A percentile compares a stretch with the other conserved stretches of the same genome.
These are phyloP conservation scores for Trichothecium roseum DNA, from an alignment of 2,329 filamentous ascomycete species.

Conservation along the genomic window DNA sequence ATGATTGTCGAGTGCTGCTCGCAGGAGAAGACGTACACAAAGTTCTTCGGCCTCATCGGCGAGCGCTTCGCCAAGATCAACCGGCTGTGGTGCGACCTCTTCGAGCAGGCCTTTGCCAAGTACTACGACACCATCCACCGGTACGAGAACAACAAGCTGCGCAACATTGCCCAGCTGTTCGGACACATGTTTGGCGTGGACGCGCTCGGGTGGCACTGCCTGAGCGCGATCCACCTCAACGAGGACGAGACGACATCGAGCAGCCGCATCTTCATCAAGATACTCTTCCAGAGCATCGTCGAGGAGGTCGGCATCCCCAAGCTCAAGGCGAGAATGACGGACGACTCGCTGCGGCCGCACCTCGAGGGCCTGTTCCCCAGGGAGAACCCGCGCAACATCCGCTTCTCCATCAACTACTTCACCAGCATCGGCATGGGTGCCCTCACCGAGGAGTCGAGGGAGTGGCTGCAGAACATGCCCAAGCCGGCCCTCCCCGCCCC, in stretches of 20 bases:
- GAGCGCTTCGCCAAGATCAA: constrained; percentile 96
- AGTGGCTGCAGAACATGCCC: constrained; percentile 79
- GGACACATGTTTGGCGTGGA: constrained; percentile 83
- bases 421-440: constrained; percentile 94
- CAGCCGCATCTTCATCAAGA: constrained; percentile 97
- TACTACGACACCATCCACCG: constrained; percentile 98
- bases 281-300: constrained; percentile 83
- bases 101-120: constrained; percentile 79
- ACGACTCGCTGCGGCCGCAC: constrained; percentile 67
- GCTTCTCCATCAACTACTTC: constrained; percentile 99
- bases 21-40: constrained; percentile 93
- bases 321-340: constrained; percentile 64
- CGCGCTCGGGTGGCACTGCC: constrained; percentile 83
- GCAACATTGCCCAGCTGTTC: constrained; percentile 93
- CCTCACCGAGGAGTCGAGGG: constrained; percentile 90
- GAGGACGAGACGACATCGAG: constrained; percentile 96
- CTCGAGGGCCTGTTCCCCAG: constrained; percentile 82
- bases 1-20: constrained; percentile 98
- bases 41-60: constrained; percentile 91
- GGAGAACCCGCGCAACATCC: constrained; percentile 80
- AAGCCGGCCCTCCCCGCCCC: constrained; percentile 70
- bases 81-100: constrained; percentile 85
- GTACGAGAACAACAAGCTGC: constrained; percentile 88
- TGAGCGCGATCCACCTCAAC: constrained; percentile 79
- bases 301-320: constrained; percentile 80